Percentiles rank a stretch among this genome's conserved stretches.
These are phyloP conservation scores for Magnolia sinica DNA, from an alignment of 164 flowering plant species.

Conservation along the genomic window DNA sequence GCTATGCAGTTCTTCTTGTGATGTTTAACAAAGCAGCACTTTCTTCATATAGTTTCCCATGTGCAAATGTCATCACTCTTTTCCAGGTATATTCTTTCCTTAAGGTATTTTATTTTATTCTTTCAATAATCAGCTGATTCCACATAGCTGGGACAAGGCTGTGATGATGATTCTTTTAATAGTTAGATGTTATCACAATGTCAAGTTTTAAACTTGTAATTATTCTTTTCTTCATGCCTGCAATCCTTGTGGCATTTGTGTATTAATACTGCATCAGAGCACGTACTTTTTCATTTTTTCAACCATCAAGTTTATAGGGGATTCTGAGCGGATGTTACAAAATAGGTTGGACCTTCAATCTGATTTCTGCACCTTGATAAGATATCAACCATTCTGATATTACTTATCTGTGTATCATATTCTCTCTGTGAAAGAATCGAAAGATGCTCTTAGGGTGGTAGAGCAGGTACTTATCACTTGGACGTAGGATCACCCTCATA, in stretches of 20 bases:
- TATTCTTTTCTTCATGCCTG: background rate
- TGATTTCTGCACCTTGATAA: background rate
- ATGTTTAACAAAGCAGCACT: slow-evolving; percentile 98
- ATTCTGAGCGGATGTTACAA: background rate
- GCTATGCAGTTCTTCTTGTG: slow-evolving; percentile 78
- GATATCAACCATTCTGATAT: background rate
- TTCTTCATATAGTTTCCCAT: slow-evolving; percentile 84
- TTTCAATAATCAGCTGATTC: background rate
- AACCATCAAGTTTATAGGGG: background rate
- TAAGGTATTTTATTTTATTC: background rate
- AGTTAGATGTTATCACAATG: background rate
- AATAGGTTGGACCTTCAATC: background rate
- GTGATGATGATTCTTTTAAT: background rate
- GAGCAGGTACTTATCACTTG: no score
- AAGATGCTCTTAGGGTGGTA: no score
- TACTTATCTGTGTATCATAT: no score
- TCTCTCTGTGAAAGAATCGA: no score
- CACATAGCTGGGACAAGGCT: background rate
- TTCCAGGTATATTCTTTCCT: slow-evolving; percentile 57
- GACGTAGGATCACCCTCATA: no score
- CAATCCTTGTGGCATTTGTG: background rate
- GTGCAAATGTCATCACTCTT: slow-evolving; percentile 93
- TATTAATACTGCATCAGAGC: background rate
- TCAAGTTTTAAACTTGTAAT: background rate
- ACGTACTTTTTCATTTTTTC: background rate